Conservation (phyloP, 768 basidiomycete genomes). For the Phaffia australis region DNA sequence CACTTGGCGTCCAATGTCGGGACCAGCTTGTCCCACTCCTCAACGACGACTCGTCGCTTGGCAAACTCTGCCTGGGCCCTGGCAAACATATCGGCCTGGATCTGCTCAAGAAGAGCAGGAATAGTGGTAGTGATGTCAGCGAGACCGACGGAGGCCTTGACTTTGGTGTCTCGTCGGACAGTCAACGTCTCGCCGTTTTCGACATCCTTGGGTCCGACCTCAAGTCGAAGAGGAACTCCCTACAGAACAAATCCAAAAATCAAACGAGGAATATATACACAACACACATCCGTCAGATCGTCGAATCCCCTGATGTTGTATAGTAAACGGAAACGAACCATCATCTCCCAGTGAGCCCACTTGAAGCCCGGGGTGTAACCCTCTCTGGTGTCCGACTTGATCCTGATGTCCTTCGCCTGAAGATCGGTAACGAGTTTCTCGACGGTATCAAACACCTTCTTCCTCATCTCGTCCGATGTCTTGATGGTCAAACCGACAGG, state of each 20-base stretch:
- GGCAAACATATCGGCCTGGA: conserved; percentile 78
- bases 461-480: conserved; percentile 48
- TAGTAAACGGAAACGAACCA: conserved; percentile 46
- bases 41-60: conserved; percentile 58
- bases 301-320: conserved; percentile 2
- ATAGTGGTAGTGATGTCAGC: conserved; percentile 46
- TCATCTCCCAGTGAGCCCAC: conserved; percentile 99
- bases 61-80: conserved; percentile 66
- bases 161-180: conserved; percentile 71
- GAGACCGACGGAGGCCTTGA: conserved; percentile 50
- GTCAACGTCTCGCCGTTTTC: conserved; percentile 58
- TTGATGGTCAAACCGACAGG: conserved; percentile 90
- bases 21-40: conserved; percentile 84
- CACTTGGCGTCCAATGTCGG: conserved; percentile 81
- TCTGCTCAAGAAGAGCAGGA: conserved; percentile 61
- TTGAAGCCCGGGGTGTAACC: conserved; percentile 98
- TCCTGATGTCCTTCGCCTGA: conserved; percentile 61
- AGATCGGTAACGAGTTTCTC: conserved; percentile 64
- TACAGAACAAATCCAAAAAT: conserved; percentile 33
- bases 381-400: conserved; percentile 83
- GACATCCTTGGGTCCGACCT: conserved; percentile 89
- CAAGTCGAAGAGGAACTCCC: conserved; percentile 95
- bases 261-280: background rate
- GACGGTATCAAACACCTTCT: conserved; percentile 62
- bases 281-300: background rate